Evolutionary conservation across 768 basidiomycete genomes (phyloP), one percentile per base, ranked within the genome.

Genomic region (Gautieria morchelliformis): DNA sequence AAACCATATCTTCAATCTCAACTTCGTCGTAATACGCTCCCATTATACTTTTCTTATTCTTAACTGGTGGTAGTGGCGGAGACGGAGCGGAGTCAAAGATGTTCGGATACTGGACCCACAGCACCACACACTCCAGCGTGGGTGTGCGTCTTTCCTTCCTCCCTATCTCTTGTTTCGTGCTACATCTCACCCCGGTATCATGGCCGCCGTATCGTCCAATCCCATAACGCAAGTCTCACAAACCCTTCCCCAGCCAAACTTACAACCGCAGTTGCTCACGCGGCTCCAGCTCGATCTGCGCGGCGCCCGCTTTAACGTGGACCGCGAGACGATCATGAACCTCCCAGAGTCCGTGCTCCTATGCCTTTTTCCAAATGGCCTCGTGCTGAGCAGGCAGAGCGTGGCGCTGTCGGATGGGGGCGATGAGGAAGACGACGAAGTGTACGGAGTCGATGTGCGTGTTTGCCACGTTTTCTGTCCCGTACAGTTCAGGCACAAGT

Each of bases 321-420:
- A 98, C 73, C 81, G 95, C 63, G 95, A 98, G 74, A 93, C 89
- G 6, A 87, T 99, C 67, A 96, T 98, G 93, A 92, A 94, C 69
- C 79, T 99, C 19, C 96, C 96, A 2, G 96, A 99, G 80, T 93
- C 90, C 17, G 93, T 99, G 47, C 78, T 98, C 53, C 76, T 99
- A 39, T 97, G 94, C 70, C 77, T 99, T 60, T 99, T 98, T 68
- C 96, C 96, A 10, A 98, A 98, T 66, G 96, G 95, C 19, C 82
- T 97, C 59, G 93, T 97, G 40, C 78, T 97, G 54, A 93, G 87
- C 67, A 78, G 93, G 60, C 90, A 94, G 66, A 88, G 87, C 59
- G 79, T 81, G 8, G 84, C 84, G 17, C 72, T 88, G 55, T 81
- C 82, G 7, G 88, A 87, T 58, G 85, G 83, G 20, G 86, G 83